Evolutionary conservation across 176 grass and related monocot species (phyloP).

Genomic region (Oryza glumipatula): DNA sequence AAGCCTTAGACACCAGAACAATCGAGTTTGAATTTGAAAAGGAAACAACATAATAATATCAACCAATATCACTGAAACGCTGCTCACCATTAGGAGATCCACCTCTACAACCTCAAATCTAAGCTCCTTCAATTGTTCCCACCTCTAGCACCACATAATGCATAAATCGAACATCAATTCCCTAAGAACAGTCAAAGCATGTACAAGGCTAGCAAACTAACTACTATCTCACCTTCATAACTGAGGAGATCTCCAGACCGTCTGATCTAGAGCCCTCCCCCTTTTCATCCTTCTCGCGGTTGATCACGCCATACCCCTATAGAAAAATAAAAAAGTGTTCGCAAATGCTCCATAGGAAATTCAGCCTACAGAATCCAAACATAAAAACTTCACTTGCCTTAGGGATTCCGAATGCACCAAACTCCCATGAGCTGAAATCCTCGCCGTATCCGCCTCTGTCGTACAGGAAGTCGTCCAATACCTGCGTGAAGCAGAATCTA

Average conservation of each 20-base stretch:
- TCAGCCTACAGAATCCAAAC: neutral
- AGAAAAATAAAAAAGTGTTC: conserved; percentile 29
- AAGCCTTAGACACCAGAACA: conserved; percentile 40
- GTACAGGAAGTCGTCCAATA: conserved; percentile 38
- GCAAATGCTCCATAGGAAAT: conserved; percentile 5
- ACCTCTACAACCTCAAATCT: conserved; percentile 76
- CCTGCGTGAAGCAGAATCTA: conserved; percentile 17
- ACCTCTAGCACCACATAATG: conserved; percentile 45
- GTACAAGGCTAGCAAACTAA: conserved; percentile 25
- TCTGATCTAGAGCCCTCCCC: conserved; percentile 41
- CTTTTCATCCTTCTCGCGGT: conserved; percentile 35
- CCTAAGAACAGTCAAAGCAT: conserved; percentile 15
- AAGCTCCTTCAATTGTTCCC: conserved; percentile 52
- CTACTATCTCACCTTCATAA: conserved; percentile 49
- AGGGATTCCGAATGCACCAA: conserved; percentile 1
- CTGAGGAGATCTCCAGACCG: conserved; percentile 17
- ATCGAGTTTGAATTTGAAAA: conserved; percentile 23
- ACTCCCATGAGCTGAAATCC: conserved; percentile 25
- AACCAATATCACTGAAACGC: conserved; percentile 14
- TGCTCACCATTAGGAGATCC: conserved; percentile 65
- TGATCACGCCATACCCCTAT: conserved; percentile 44
- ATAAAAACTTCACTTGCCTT: conserved; percentile 32
- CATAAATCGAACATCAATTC: conserved; percentile 33
- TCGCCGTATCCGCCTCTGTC: conserved; percentile 23
- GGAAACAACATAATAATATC: neutral